These are phyloP conservation scores for Verticillium nonalfalfae DNA, from an alignment of 2,329 filamentous ascomycete species.

Conservation along the genomic window DNA sequence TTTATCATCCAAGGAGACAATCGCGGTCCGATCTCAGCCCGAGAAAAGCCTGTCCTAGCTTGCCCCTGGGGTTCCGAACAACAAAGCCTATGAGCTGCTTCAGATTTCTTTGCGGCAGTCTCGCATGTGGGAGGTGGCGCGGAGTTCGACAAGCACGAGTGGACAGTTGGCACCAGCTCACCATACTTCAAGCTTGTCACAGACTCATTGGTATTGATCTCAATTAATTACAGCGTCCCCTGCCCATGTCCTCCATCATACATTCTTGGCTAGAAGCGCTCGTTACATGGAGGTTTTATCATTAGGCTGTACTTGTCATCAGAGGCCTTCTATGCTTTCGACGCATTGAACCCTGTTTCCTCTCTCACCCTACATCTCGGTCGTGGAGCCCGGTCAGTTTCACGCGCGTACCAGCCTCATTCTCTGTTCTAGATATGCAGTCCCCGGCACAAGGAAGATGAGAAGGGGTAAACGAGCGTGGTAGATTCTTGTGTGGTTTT, in stretches of 20 bases:
- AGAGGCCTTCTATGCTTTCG: background rate
- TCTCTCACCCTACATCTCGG: background rate
- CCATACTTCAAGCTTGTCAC: background rate
- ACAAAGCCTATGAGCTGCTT: background rate
- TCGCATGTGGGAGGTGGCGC: background rate
- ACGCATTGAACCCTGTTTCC: background rate
- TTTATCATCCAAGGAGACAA: too few relatives aligned
- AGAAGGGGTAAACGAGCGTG: slow-evolving; percentile 6
- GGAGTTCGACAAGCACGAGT: background rate
- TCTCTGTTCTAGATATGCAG: background rate
- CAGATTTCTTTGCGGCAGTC: background rate
- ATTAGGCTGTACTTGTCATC: background rate
- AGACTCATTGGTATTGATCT: background rate
- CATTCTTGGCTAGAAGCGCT: background rate
- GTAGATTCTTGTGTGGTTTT: slow-evolving; percentile 5
- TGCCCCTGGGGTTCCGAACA: background rate
- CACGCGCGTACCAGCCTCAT: background rate
- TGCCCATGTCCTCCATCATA: background rate
- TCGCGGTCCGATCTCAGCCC: too few relatives aligned
- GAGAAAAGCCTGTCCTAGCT: too few relatives aligned
- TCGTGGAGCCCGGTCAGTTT: background rate
- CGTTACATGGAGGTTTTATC: background rate
- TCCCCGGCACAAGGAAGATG: background rate
- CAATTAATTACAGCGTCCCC: background rate
- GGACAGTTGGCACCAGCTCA: background rate